phyloP scores from a whole-genome alignment of 2,329 filamentous ascomycete species.

The Metarhizium robertsii region DNA sequence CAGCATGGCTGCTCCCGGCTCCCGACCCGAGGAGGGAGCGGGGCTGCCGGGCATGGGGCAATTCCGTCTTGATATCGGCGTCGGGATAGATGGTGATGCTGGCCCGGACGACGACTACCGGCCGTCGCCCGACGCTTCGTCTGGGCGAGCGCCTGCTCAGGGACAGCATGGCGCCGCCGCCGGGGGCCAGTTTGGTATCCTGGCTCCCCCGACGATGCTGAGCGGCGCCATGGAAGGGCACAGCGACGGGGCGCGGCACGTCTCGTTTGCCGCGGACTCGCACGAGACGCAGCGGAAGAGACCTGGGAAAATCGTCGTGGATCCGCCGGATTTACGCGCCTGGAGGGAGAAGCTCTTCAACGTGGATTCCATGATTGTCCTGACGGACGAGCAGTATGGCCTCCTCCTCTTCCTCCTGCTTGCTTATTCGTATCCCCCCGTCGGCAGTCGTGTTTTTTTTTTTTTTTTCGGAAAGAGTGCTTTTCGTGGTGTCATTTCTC shows the following conservation, averaged over 20 bases:
- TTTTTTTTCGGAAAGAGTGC: no score
- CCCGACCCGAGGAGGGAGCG: neutral
- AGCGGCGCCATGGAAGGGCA: slow-evolving; percentile 1
- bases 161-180: neutral
- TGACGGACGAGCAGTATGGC: slow-evolving; percentile 63
- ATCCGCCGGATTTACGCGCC: slow-evolving; percentile 56
- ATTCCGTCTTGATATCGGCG: slow-evolving; percentile 6
- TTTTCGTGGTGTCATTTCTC: no score
- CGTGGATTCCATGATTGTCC: slow-evolving; percentile 61
- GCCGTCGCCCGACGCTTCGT: neutral
- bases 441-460: no score
- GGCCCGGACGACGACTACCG: neutral
- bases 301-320: slow-evolving; percentile 46
- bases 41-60: slow-evolving; percentile 7
- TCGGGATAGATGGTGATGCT: slow-evolving; percentile 1
- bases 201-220: slow-evolving; percentile 25
- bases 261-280: neutral
- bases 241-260: neutral
- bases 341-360: slow-evolving; percentile 69
- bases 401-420: neutral
- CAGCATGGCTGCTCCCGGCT: slow-evolving; percentile 1
- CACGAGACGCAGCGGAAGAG: slow-evolving; percentile 28
- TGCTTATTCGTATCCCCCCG: no score
- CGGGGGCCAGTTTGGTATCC: slow-evolving; percentile 35
- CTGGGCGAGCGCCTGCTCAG: neutral